Evolutionary conservation across 768 basidiomycete genomes (phyloP), one percentile per base, ranked within the genome.

Genomic region (Tephrocybe sp.): DNA sequence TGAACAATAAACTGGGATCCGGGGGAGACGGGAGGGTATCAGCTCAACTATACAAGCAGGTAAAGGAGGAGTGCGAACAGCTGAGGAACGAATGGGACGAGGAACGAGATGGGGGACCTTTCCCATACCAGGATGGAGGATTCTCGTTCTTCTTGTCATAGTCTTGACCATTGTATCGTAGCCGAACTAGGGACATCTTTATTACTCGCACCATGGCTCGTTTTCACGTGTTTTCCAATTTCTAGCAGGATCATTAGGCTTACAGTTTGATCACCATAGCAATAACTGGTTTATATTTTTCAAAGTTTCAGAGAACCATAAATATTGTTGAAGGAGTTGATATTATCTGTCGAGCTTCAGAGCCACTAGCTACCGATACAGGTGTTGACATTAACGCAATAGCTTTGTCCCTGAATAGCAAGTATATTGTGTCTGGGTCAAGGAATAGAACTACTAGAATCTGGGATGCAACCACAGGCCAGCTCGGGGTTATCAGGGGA

Each of bases 71-170:
- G 4, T 44, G 41, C 18, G 41, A 34, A 18, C 25, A n/a, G 18
- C 18, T 51, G 5, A 36, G 36, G 50, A 34, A 7, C 10, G 21
- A 21, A 23, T 50, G 49, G 49, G 49, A 50, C 45, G 5, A 36
- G 43, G 50, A 34, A 4, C 10, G 15, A 26, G 25, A 33, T 18
- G 50, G 50, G 6, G 25, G 34, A 17, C 50, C 50, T 37, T 51
- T 51, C 25, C 50, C 50, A 24, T 36, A 43, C 25, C 34, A 44
- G 33, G 50, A 51, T 20, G 50, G 42, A 25, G 41, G 34, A 23
- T 33, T 25, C 42, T 51, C 42, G 15, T 51, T 37, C 42, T 51
- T 51, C 33, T 34, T 51, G 38, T 51, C 50, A 23, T 51, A 45
- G 34, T 32, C 3, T 42, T 42, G 41, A 9, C 17, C 37, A 42